Evolutionary conservation across 169 alveolate genomes (phyloP).

Genomic region (Eimeria acervulina): DNA sequence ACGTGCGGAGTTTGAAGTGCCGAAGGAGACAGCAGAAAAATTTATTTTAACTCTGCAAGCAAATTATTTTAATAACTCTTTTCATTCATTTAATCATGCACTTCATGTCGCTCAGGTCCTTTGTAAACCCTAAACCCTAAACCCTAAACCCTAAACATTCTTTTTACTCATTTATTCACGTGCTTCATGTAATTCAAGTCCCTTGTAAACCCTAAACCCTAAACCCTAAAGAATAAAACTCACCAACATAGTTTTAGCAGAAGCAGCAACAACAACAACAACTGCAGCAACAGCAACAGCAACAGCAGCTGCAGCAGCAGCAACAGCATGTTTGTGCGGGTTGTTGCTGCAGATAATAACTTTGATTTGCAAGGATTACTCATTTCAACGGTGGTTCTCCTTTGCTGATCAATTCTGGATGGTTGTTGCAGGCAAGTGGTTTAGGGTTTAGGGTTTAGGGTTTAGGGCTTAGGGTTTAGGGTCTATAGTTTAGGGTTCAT

Average conservation of each 20-base stretch:
- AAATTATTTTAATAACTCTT: slow-evolving; percentile 31
- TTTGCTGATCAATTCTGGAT: slow-evolving; percentile 56
- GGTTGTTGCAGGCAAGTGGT: slow-evolving; percentile 64
- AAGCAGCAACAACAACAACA: too few relatives aligned
- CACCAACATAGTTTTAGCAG: neutral
- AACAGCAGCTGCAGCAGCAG: neutral
- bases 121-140: neutral
- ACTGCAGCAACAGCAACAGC: neutral
- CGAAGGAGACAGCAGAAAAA: slow-evolving; percentile 24
- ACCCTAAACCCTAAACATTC: too few relatives aligned
- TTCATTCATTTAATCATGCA: slow-evolving; percentile 75
- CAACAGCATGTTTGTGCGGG: neutral
- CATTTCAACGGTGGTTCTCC: slow-evolving; percentile 77
- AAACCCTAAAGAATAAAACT: too few relatives aligned
- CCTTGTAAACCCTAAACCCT: neutral
- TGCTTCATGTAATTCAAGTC: too few relatives aligned
- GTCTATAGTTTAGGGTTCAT: neutral
- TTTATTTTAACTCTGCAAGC: slow-evolving; percentile 34
- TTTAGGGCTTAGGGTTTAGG: slow-evolving; percentile 90
- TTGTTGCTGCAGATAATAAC: slow-evolving; percentile 54
- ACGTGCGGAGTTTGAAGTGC: slow-evolving; percentile 7
- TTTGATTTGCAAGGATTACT: slow-evolving; percentile 52
- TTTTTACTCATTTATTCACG: too few relatives aligned
- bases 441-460: slow-evolving; percentile 31
- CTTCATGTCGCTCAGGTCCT: slow-evolving; percentile 59